phyloP scores from a whole-genome alignment of 2,329 filamentous ascomycete genomes.

The Colletotrichum phormii region DNA sequence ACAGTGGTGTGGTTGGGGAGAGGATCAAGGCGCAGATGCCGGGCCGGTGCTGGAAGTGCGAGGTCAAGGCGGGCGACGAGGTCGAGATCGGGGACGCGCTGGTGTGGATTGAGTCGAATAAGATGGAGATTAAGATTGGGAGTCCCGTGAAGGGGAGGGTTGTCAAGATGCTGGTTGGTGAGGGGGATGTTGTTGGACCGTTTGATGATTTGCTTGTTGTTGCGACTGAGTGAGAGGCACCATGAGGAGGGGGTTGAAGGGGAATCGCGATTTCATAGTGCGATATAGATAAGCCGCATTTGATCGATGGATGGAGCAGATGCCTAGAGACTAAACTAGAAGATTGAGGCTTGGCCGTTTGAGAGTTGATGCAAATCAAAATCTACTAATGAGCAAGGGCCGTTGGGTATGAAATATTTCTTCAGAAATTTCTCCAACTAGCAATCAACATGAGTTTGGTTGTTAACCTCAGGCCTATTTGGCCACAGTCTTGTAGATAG shows the following conservation, averaged over 20 bases:
- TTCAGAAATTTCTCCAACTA: no score
- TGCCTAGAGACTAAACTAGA: no score
- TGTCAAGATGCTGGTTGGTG: constrained; percentile 40
- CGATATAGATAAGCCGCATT: no score
- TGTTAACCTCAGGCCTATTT: background rate
- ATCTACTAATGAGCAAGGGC: no score
- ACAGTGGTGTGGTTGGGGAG: constrained; percentile 37
- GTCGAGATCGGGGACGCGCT: constrained; percentile 45
- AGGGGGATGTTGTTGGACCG: constrained; percentile 45
- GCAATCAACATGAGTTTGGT: no score
- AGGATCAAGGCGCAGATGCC: constrained; percentile 47
- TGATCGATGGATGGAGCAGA: no score
- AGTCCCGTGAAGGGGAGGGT: constrained; percentile 44
- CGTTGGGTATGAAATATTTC: no score
- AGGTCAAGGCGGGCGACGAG: constrained; percentile 41
- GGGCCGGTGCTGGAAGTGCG: constrained; percentile 48
- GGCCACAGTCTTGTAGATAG: constrained; percentile 17
- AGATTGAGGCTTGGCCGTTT: no score
- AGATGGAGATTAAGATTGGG: constrained; percentile 52
- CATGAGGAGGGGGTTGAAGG: no score
- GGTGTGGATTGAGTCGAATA: constrained; percentile 51
- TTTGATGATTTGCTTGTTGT: constrained; percentile 44
- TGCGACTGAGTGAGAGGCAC: constrained; percentile 16
- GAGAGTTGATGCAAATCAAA: no score
- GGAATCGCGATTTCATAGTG: no score